Conservation (phyloP, 2,329 filamentous ascomycete genomes). For the Penicillium expansum region DNA sequence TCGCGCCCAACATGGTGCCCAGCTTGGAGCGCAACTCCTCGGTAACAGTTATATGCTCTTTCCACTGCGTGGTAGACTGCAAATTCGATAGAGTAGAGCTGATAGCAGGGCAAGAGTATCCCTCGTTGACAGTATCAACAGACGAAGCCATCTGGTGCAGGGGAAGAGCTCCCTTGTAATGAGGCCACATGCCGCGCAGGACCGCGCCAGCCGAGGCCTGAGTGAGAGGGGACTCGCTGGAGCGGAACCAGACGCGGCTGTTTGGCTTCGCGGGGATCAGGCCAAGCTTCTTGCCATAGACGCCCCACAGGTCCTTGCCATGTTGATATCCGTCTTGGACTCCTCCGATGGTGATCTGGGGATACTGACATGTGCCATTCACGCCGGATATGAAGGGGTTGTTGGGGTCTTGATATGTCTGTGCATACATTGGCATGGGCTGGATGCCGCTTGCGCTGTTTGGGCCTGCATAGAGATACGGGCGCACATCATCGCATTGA, state of each 20-base stretch:
- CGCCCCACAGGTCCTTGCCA: slow-evolving; percentile 34
- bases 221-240: slow-evolving; percentile 36
- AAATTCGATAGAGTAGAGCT: slow-evolving; percentile 24
- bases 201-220: slow-evolving; percentile 40
- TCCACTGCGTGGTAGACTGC: slow-evolving; percentile 34
- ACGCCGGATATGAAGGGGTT: slow-evolving; percentile 37
- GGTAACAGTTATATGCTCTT: slow-evolving; percentile 36
- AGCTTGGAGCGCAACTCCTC: slow-evolving; percentile 28
- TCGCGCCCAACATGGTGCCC: slow-evolving; percentile 34
- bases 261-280: slow-evolving; percentile 33
- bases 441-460: slow-evolving; percentile 13
- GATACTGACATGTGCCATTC: slow-evolving; percentile 40
- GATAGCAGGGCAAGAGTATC: slow-evolving; percentile 34
- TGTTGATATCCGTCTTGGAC: slow-evolving; percentile 40
- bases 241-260: slow-evolving; percentile 37
- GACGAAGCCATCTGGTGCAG: slow-evolving; percentile 39
- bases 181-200: slow-evolving; percentile 40
- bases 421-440: slow-evolving; percentile 35
- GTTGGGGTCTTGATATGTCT: slow-evolving; percentile 36
- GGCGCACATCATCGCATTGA: slow-evolving; percentile 37
- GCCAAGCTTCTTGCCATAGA: slow-evolving; percentile 35
- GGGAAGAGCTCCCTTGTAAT: slow-evolving; percentile 32
- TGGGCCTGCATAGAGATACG: slow-evolving; percentile 37
- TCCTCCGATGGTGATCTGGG: slow-evolving; percentile 41
- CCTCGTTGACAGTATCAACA: slow-evolving; percentile 38